These are phyloP conservation scores for Geotrichum aggregatum DNA, from an alignment of 1,139 yeast species.

Conservation along the genomic window DNA sequence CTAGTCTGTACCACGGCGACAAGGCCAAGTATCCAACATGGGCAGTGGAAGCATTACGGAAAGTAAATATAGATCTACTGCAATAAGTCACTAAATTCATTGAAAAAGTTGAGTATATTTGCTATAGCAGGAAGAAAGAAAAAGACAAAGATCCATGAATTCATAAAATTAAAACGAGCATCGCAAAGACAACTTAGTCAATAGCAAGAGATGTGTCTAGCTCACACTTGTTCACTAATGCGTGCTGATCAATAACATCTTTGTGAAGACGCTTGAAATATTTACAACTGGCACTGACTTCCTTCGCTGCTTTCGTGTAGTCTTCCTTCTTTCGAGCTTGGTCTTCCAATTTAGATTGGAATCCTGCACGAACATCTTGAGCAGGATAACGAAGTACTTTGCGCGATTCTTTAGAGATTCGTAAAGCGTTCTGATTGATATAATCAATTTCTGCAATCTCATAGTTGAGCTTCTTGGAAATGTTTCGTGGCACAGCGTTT, in stretches of 20 bases:
- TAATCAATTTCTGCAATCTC: conserved; percentile 69
- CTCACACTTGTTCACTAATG: conserved; percentile 28
- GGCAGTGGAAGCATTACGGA: conserved; percentile 42
- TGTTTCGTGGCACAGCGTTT: conserved; percentile 78
- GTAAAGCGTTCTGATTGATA: conserved; percentile 67
- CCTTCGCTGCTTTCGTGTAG: conserved; percentile 50
- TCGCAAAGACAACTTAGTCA: background rate
- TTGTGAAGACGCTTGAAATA: conserved; percentile 57
- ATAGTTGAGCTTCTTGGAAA: conserved; percentile 63
- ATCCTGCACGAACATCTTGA: conserved; percentile 72
- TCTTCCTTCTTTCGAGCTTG: conserved; percentile 58
- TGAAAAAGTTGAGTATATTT: background rate
- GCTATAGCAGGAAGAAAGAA: no score
- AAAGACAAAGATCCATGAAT: background rate
- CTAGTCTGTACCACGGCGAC: conserved; percentile 36
- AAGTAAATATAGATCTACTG: conserved; percentile 37
- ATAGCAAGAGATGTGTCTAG: conserved; percentile 23
- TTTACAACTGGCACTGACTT: conserved; percentile 52
- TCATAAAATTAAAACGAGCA: background rate
- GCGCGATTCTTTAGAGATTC: conserved; percentile 79
- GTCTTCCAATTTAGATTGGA: conserved; percentile 67
- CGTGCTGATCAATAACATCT: conserved; percentile 31
- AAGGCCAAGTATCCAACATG: conserved; percentile 39
- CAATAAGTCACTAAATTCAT: conserved; percentile 8
- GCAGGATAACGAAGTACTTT: conserved; percentile 78